A percentile compares a stretch with the other conserved stretches of the same genome.
phyloP scores from a whole-genome alignment of 2,329 filamentous ascomycete species.

The Botryotinia convoluta region DNA sequence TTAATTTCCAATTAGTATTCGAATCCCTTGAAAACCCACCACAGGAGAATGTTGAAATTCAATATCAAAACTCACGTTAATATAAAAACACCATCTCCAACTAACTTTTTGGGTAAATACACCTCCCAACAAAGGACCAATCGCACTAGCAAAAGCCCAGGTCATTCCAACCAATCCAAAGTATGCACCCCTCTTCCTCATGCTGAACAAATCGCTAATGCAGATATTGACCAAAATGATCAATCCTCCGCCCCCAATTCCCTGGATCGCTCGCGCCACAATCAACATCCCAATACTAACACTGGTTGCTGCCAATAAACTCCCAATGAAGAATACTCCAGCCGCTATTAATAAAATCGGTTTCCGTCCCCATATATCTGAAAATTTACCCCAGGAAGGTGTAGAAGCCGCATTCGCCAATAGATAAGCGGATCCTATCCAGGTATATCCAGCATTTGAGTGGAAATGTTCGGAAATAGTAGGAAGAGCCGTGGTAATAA shows the following conservation, averaged over 20 bases:
- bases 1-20: background rate
- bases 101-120: conserved; percentile 59
- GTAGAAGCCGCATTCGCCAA: conserved; percentile 65
- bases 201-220: conserved; percentile 54
- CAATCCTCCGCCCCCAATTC: conserved; percentile 52
- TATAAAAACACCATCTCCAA: conserved; percentile 56
- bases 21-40: background rate
- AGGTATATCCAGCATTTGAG: conserved; percentile 57
- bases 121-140: conserved; percentile 67
- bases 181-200: conserved; percentile 47
- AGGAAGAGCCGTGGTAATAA: conserved; percentile 60
- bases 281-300: conserved; percentile 48
- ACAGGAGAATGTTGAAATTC: background rate
- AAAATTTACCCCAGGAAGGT: conserved; percentile 63
- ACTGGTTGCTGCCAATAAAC: conserved; percentile 48
- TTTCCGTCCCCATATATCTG: conserved; percentile 58
- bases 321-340: conserved; percentile 52
- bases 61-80: conserved; percentile 29
- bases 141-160: conserved; percentile 58
- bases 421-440: conserved; percentile 74
- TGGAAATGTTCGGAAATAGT: conserved; percentile 56
- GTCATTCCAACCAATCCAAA: conserved; percentile 65
- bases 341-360: conserved; percentile 49
- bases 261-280: conserved; percentile 38
- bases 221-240: conserved; percentile 53